Evolutionary conservation across 192 early-diverging fungal genomes (phyloP).

Genomic region (Podila horticola): DNA sequence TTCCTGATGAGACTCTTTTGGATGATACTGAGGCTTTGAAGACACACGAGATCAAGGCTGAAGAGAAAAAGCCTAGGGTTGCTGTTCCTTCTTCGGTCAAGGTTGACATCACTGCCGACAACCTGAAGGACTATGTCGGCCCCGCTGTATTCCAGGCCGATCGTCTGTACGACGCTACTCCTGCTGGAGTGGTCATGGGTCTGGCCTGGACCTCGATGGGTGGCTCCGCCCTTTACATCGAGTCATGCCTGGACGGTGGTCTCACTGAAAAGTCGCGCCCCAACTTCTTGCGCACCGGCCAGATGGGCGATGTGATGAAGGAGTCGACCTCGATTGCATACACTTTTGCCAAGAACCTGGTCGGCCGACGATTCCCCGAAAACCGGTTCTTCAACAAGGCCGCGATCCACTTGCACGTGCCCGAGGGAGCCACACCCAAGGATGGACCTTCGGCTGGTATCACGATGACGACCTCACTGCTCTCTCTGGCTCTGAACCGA

Average conservation of each 20-base stretch:
- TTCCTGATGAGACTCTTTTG: conserved; percentile 39
- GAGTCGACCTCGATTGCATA: conserved; percentile 96
- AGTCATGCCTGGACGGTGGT: conserved; percentile 89
- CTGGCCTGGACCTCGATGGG: conserved; percentile 98
- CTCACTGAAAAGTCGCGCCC: conserved; percentile 65
- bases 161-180: conserved; percentile 90
- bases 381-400: conserved; percentile 95
- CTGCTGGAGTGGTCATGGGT: conserved; percentile 97
- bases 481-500: conserved; percentile 89
- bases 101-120: conserved; percentile 73
- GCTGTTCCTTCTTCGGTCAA: conserved; percentile 61
- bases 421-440: conserved; percentile 97
- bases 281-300: conserved; percentile 87
- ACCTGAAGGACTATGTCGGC: conserved; percentile 94
- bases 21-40: conserved; percentile 32
- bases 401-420: conserved; percentile 93
- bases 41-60: conserved; percentile 19
- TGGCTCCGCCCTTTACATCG: conserved; percentile 94
- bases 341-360: conserved; percentile 91
- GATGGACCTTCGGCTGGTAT: conserved; percentile 97
- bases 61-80: conserved; percentile 25
- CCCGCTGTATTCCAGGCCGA: conserved; percentile 89
- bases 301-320: conserved; percentile 99
- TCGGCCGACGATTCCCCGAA: conserved; percentile 78
- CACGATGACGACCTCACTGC: conserved; percentile 94